These are phyloP conservation scores for Epipyxis sp. DNA, from an alignment of 108 stramenopile species.

Conservation along the genomic window DNA sequence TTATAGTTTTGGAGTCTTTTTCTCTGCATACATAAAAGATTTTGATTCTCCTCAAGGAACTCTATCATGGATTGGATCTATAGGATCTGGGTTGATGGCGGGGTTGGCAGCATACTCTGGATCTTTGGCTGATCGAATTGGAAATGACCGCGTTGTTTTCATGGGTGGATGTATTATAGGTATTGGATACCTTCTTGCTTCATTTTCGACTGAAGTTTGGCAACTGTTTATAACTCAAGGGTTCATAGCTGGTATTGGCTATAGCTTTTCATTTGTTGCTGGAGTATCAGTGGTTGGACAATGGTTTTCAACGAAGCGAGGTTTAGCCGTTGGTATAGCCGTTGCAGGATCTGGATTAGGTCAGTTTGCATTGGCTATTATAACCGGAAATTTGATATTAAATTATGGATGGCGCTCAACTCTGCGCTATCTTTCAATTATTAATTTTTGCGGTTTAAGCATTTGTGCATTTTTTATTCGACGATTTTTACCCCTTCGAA, in stretches of 20 bases:
- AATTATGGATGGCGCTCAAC: background rate
- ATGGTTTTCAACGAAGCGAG: slow-evolving; percentile 11
- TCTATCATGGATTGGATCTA: slow-evolving; percentile 22
- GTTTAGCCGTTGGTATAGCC: slow-evolving; percentile 29
- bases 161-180: slow-evolving; percentile 10
- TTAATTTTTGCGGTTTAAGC: background rate
- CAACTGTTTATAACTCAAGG: slow-evolving; percentile 25
- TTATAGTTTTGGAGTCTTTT: slow-evolving; percentile 26
- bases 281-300: slow-evolving; percentile 21
- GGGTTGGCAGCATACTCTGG: slow-evolving; percentile 15
- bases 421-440: background rate
- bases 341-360: slow-evolving; percentile 31
- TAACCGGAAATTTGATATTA: background rate
- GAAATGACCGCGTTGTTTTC: background rate
- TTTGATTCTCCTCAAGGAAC: background rate
- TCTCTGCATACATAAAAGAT: slow-evolving; percentile 5
- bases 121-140: background rate
- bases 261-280: slow-evolving; percentile 21
- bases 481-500: background rate
- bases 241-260: slow-evolving; percentile 11
- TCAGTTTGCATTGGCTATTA: slow-evolving; percentile 20
- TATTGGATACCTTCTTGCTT: slow-evolving; percentile 15
- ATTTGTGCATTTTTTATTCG: background rate
- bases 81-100: background rate
- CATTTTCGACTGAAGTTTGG: slow-evolving; percentile 16